phyloP scores from a whole-genome alignment of 2,329 filamentous ascomycete genomes.

The Calonectria crousiana region DNA sequence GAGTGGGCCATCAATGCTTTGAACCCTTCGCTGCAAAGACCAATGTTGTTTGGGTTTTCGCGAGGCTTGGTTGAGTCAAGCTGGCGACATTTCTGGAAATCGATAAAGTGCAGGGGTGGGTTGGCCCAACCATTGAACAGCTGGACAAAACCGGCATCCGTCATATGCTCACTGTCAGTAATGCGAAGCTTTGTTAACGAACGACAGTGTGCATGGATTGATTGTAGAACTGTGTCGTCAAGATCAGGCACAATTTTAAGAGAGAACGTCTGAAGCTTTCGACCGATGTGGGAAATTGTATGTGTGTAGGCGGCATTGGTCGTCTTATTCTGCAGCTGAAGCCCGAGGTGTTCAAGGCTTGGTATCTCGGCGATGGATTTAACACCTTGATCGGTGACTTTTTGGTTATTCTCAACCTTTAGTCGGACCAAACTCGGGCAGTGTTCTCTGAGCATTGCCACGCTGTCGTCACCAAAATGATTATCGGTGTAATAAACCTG shows the following conservation, averaged over 20 bases:
- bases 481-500: conserved; percentile 88
- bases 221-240: conserved; percentile 77
- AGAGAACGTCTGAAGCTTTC: conserved; percentile 80
- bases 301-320: conserved; percentile 69
- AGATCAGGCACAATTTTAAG: conserved; percentile 75
- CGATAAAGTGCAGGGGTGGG: conserved; percentile 75
- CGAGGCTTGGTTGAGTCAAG: conserved; percentile 78
- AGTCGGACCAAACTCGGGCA: conserved; percentile 80
- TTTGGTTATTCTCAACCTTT: conserved; percentile 86
- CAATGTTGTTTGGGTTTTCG: conserved; percentile 74
- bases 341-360: conserved; percentile 79
- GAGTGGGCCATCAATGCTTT: conserved; percentile 88
- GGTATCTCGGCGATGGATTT: conserved; percentile 71
- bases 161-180: conserved; percentile 80
- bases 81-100: conserved; percentile 83
- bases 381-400: conserved; percentile 75
- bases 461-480: conserved; percentile 79
- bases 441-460: conserved; percentile 70
- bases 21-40: conserved; percentile 82
- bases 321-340: conserved; percentile 73
- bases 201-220: conserved; percentile 78
- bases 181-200: conserved; percentile 83
- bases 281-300: conserved; percentile 73
- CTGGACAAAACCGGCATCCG: conserved; percentile 77
- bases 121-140: conserved; percentile 86